These are phyloP conservation scores for Fistulina hepatica DNA, from an alignment of 1,284 basidiomycete genomes.

Conservation along the genomic window DNA sequence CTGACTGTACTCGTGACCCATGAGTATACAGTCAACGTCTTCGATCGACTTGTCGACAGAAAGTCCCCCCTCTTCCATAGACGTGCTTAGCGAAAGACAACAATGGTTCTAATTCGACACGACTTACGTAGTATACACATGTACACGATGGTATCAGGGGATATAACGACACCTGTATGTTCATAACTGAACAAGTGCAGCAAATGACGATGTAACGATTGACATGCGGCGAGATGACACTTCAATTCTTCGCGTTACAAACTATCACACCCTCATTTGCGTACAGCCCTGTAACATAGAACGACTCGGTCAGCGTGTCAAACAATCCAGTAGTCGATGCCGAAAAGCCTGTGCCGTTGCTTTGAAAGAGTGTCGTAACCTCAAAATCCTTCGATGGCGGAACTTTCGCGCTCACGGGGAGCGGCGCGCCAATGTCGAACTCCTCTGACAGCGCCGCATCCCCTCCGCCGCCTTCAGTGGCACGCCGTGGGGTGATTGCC, in stretches of 20 bases:
- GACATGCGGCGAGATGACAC: background rate
- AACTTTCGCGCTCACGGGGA: constrained; percentile 32
- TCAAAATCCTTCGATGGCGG: constrained; percentile 27
- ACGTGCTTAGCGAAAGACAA: too few species aligned
- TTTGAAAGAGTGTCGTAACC: constrained; percentile 53
- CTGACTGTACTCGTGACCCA: too few species aligned
- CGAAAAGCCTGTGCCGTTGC: constrained; percentile 43
- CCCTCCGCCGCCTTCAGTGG: constrained; percentile 12
- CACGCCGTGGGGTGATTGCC: constrained; percentile 22
- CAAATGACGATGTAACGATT: too few species aligned
- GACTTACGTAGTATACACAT: too few species aligned
- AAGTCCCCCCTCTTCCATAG: too few species aligned
- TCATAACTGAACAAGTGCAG: too few species aligned
- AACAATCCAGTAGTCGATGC: constrained; percentile 39
- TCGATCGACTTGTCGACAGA: too few species aligned
- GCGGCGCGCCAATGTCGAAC: constrained; percentile 35
- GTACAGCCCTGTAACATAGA: constrained; percentile 50
- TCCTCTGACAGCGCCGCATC: constrained; percentile 10
- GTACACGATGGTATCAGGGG: too few species aligned
- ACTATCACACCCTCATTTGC: constrained; percentile 39
- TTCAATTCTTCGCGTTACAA: constrained; percentile 25
- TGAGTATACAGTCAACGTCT: too few species aligned
- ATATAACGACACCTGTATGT: too few species aligned
- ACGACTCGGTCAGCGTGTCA: constrained; percentile 33
- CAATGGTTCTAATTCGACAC: too few species aligned